Base-by-base conservation (phyloP, 2,329 filamentous ascomycete genomes). In the Fusarium sp. region DNA sequence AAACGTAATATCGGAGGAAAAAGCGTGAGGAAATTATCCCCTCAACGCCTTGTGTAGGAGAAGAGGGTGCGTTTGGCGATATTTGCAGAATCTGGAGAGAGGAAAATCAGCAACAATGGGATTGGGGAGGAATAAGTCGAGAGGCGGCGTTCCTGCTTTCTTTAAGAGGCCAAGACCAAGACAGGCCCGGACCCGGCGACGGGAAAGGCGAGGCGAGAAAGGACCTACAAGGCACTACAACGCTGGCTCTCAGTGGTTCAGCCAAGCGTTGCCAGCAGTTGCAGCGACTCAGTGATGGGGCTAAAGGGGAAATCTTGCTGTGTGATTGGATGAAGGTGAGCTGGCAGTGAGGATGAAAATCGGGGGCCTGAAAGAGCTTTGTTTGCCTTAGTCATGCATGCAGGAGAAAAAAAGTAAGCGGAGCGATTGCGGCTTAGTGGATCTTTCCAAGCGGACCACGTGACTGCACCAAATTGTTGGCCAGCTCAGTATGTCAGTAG, bases 21-120 rank as follows among this genome's bases (percentile, higher is more conserved):
- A 68, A 60, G 52, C 63, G 65, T 24, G 57, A 58, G 58, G 60
- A 69, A 68, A 70, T 37, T 58, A 57, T 69, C 74, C 78, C 77
- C 78, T 76, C 77, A 78, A 76, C 76, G 72, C 77, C 77, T 63
- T 58, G 69, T 70, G 70, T 77, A 79, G 79, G 76, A 77, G 75
- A 75, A 75, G 75, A 79, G 74, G 71, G 66, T 71, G 63, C 55
- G 52, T 54, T 55, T 57, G 67, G 62, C 37, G 57, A 63, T 57
- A 53, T 68, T 69, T 38, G 48, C 53, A 57, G 59, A 49, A 62
- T 66, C 53, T 65, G 49, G 62, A 52, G 57, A 66, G 59, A 53
- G 55, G 66, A 56, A 63, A 66, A 59, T 46, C 61, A 72, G 62
- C 55, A 57, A 61, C 58, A 71, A 71, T 72, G 69, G 71, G 63